A percentile compares a stretch with the other conserved stretches of the same genome.
These are phyloP conservation scores for Sporothrix brunneoviolacea DNA, from an alignment of 2,329 filamentous ascomycete genomes.

Conservation along the genomic window DNA sequence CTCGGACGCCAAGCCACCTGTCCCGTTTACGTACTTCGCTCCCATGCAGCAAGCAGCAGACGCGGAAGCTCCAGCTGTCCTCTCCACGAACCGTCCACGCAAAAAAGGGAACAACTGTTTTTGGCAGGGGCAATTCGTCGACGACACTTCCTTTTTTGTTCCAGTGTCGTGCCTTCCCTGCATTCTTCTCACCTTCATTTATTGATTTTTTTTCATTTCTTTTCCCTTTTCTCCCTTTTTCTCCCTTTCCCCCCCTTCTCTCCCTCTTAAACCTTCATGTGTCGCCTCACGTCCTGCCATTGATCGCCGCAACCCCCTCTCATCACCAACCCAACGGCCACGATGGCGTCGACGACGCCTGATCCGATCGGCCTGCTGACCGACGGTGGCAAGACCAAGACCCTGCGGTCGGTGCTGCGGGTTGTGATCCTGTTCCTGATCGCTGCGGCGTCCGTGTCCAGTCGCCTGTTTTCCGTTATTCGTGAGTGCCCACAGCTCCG, in stretches of 20 bases:
- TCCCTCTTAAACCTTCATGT: neutral
- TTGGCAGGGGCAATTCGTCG: constrained; percentile 9
- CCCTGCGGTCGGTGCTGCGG: constrained; percentile 75
- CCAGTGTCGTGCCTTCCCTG: neutral
- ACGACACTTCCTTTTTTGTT: neutral
- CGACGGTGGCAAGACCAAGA: constrained; percentile 72
- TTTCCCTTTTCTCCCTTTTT: neutral
- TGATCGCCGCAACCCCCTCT: neutral
- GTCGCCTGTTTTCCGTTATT: constrained; percentile 96
- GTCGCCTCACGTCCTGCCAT: neutral
- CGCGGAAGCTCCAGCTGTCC: constrained; percentile 18
- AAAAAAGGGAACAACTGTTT: constrained; percentile 6
- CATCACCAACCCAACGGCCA: constrained; percentile 24
- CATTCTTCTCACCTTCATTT: constrained; percentile 1
- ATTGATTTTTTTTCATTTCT: neutral
- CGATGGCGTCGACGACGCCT: constrained; percentile 33
- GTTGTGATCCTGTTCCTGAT: constrained; percentile 88
- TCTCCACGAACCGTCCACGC: constrained; percentile 11
- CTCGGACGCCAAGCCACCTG: constrained; percentile 12
- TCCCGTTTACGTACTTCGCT: constrained; percentile 1
- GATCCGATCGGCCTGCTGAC: constrained; percentile 52
- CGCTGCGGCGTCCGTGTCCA: constrained; percentile 83
- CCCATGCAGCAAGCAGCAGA: neutral
- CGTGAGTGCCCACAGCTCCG: constrained; percentile 52
- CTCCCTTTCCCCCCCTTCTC: neutral